Base-by-base conservation (phyloP, 2,329 filamentous ascomycete species). In the Talaromyces sp. region DNA sequence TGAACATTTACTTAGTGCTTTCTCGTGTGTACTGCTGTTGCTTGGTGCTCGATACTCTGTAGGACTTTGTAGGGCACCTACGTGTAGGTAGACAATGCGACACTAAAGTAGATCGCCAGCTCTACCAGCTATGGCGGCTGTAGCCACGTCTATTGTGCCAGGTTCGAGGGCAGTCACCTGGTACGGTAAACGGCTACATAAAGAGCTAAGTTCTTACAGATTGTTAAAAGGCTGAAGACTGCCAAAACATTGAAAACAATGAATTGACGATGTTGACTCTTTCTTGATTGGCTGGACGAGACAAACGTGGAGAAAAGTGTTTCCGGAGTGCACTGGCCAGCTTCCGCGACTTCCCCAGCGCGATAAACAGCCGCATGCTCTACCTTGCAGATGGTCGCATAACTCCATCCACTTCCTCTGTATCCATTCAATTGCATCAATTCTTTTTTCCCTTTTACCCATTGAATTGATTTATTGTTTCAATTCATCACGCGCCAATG, bases 401-500 rank as follows among this genome's bases (percentile, higher is more conserved):
- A 29, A 15, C 19, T 27, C 31, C 31, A 58, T 40, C 34, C 36
- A 22, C 13, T 10, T 38, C 34, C 4, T 58, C 54, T 22, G 22
- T 27, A 31, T 43, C 36, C 36, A n/a, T 43, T 31, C 22, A 36
- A 43, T 59, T 59, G 56, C 36, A 59, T 45, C 15, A 3, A 43
- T 29, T 19, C 0, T 11, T 31, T 31, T 7, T 43, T 59, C 56
- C 17, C 11, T 36, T 15, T 56, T 5, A 19, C 1, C 56, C 6
- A 13, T 45, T 29, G 19, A n/a, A 19, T 59, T 7, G 22, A 7
- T 13, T 7, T n/a, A n/a, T n/a, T 25, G 25, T 27, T 59, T 59
- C 15, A 13, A 27, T 59, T 10, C 4, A 15, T 45, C 36, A 43
- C 47, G 47, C 60, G 49, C 29, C 3, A 45, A 69, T 69, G 68